Evolutionary conservation across 2,329 filamentous ascomycete species (phyloP).

Genomic region (Didymella arachidicola): DNA sequence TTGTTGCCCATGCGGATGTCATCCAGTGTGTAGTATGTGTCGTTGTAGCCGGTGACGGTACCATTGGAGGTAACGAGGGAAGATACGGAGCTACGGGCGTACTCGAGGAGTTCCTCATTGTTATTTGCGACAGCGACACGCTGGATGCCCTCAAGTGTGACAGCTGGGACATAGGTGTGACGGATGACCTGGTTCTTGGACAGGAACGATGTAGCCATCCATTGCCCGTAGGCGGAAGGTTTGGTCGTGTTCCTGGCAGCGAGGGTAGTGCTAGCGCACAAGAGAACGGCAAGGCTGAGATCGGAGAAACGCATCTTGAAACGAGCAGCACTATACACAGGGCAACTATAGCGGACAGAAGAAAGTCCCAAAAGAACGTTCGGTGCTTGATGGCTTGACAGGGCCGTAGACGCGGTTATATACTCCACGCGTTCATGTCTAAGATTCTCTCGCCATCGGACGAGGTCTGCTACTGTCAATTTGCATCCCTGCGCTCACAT

Average conservation of each 20-base stretch:
- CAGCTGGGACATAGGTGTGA: conserved; percentile 56
- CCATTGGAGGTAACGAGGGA: conserved; percentile 59
- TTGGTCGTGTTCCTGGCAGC: conserved; percentile 33
- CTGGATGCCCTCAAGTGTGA: conserved; percentile 59
- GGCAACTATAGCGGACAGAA: conserved; percentile 8
- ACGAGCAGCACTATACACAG: conserved; percentile 22
- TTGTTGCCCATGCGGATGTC: conserved; percentile 64
- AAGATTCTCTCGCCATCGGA: conserved; percentile 11
- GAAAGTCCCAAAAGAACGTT: conserved; percentile 9
- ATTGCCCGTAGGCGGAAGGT: conserved; percentile 22
- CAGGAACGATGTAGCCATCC: conserved; percentile 60
- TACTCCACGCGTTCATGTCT: conserved; percentile 10
- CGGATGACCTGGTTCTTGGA: conserved; percentile 50
- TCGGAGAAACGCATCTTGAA: conserved; percentile 38
- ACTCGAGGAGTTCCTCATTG: conserved; percentile 56
- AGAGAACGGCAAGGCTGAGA: conserved; percentile 34
- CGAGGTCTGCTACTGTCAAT: conserved; percentile 20
- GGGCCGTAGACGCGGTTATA: conserved; percentile 9
- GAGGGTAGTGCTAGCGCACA: conserved; percentile 30
- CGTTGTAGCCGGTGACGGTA: conserved; percentile 57
- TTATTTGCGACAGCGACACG: conserved; percentile 55
- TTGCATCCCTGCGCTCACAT: conserved; percentile 24
- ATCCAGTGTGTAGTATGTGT: conserved; percentile 57
- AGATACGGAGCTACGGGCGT: conserved; percentile 58
- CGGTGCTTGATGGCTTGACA: conserved; percentile 17